Evolutionary conservation across 1,284 basidiomycete species (phyloP).

Genomic region (Pascua guehoae): DNA sequence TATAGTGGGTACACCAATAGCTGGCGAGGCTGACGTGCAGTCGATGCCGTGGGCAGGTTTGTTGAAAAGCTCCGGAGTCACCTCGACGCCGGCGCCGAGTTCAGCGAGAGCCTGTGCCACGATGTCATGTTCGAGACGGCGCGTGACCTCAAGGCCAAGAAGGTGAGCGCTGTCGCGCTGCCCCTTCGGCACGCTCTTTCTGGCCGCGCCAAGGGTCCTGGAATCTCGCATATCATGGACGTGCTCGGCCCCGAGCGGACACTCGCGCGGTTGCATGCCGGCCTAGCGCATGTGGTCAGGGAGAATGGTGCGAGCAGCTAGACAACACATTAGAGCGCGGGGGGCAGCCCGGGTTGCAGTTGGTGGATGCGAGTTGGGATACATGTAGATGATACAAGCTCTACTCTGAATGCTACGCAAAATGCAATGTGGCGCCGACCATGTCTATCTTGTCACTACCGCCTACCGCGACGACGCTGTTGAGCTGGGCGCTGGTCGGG

Average conservation of each 20-base stretch:
- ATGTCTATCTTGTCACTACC: too few relatives aligned
- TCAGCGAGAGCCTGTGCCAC: too few relatives aligned
- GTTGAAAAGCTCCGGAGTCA: too few relatives aligned
- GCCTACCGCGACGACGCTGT: too few relatives aligned
- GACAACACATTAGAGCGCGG: background rate
- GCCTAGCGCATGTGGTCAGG: slow-evolving; percentile 13
- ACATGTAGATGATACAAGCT: too few relatives aligned
- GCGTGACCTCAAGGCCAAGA: slow-evolving; percentile 48
- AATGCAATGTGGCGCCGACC: too few relatives aligned
- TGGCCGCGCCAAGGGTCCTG: slow-evolving; percentile 56
- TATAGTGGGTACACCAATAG: slow-evolving; percentile 49
- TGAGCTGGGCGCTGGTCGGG: background rate
- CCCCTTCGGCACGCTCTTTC: slow-evolving; percentile 71
- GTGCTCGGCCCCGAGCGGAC: slow-evolving; percentile 28
- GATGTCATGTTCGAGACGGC: too few relatives aligned
- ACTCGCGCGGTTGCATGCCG: slow-evolving; percentile 21
- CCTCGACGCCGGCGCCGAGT: too few relatives aligned
- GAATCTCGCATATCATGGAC: slow-evolving; percentile 30
- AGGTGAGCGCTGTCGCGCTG: slow-evolving; percentile 61
- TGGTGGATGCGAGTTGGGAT: background rate
- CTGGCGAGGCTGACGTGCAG: slow-evolving; percentile 3
- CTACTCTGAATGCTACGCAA: too few relatives aligned
- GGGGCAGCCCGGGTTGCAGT: too few relatives aligned
- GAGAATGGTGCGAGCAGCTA: background rate
- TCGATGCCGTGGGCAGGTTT: slow-evolving; percentile 17